Conservation (phyloP, 148 eudicot species). For the Nyssa sinensis region DNA sequence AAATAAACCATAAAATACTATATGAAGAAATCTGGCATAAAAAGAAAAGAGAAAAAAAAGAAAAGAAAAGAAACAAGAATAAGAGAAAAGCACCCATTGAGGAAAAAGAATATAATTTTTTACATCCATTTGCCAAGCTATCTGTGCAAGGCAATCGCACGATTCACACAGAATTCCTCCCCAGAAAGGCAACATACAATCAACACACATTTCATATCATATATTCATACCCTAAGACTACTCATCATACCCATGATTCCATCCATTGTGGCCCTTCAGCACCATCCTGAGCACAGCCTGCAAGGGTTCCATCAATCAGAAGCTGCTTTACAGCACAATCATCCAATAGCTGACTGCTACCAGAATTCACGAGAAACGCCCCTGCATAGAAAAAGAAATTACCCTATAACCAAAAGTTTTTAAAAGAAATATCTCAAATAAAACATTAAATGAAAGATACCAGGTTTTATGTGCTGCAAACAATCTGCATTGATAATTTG, state of each 20-base stretch:
- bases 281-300: constrained; percentile 99
- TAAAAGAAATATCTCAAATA: neutral
- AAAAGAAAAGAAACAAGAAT: neutral
- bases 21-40: neutral
- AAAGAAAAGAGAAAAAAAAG: neutral
- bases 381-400: constrained; percentile 43
- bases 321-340: constrained; percentile 99
- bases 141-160: neutral
- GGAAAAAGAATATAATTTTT: neutral
- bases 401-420: constrained; percentile 4
- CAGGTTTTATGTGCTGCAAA: constrained; percentile 90
- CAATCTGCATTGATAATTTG: constrained; percentile 89
- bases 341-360: constrained; percentile 97
- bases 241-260: constrained; percentile 97
- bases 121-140: neutral
- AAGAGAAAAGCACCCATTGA: neutral
- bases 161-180: neutral
- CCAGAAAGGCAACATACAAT: neutral
- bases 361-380: constrained; percentile 92
- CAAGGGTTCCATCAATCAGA: constrained; percentile 86
- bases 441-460: constrained; percentile 29
- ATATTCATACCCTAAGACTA: constrained; percentile 30
- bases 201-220: constrained; percentile 1
- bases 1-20: neutral
- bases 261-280: constrained; percentile 99